Percentiles rank a stretch among this genome's conserved stretches.
Evolutionary conservation across 495 filamentous ascomycete genomes (phyloP).

Genomic region (Penicillium flavigenum): DNA sequence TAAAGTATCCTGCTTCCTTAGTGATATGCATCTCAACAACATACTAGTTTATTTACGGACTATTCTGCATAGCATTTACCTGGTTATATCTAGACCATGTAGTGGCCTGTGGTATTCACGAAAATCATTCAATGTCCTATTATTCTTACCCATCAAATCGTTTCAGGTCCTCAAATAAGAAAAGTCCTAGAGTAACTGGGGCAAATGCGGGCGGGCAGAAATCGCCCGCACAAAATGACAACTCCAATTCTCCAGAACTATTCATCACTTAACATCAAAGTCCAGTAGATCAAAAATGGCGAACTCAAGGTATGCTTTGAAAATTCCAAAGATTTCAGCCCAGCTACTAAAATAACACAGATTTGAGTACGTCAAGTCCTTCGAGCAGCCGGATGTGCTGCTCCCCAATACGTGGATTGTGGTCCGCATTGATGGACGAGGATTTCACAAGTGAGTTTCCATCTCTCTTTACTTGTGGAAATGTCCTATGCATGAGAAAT

Average conservation of each 20-base stretch:
- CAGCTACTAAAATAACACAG: conserved; percentile 40
- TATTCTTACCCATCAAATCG: neutral
- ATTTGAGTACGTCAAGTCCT: conserved; percentile 89
- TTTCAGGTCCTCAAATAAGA: neutral
- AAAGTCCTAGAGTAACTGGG: neutral
- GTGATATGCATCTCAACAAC: conserved; percentile 8
- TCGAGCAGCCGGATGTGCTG: conserved; percentile 77
- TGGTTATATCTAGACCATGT: neutral
- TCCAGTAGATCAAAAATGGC: conserved; percentile 47
- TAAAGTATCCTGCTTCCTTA: conserved; percentile 4
- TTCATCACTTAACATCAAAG: conserved; percentile 15
- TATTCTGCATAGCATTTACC: neutral
- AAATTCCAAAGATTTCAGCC: neutral
- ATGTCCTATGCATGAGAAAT: neutral
- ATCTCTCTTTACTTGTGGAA: neutral
- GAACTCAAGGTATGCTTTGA: conserved; percentile 58
- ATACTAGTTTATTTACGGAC: conserved; percentile 2
- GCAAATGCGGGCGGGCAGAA: conserved; percentile 19
- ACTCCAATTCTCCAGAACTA: conserved; percentile 11
- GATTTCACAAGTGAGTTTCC: conserved; percentile 78
- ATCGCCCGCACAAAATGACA: conserved; percentile 29
- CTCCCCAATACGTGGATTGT: conserved; percentile 93
- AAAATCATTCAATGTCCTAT: neutral
- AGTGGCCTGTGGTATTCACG: neutral
- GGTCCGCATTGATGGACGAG: conserved; percentile 85